Percentiles rank a stretch among this genome's conserved stretches.
Conservation (phyloP, 108 stramenopile genomes). For the Epipyxis sp. region DNA sequence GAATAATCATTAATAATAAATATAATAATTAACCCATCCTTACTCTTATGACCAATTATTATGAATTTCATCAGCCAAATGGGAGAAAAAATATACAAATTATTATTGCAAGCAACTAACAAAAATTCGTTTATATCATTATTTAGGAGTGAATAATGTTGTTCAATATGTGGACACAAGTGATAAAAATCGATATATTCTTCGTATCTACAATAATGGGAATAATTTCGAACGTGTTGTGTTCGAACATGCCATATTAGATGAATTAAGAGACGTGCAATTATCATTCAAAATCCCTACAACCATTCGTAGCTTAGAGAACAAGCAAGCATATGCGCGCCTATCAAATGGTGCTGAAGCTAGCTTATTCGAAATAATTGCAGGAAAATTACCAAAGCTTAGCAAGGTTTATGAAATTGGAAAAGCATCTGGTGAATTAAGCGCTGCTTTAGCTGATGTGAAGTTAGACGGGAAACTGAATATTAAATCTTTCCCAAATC, state of each 20-base stretch:
- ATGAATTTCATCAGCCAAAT: no score
- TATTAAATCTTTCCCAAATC: not conserved
- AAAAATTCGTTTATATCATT: no score
- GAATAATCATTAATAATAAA: no score
- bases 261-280: constrained; percentile 1
- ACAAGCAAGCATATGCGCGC: not conserved
- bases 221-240: not conserved
- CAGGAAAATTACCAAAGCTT: constrained; percentile 35
- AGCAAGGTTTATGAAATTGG: constrained; percentile 29
- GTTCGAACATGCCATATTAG: constrained; percentile 33
- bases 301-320: constrained; percentile 9
- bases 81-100: no score
- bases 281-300: constrained; percentile 25
- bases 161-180: not conserved
- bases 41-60: no score
- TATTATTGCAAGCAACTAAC: no score
- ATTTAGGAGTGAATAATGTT: constrained; percentile 37
- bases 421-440: constrained; percentile 25
- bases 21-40: no score
- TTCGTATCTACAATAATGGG: constrained; percentile 35
- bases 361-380: constrained; percentile 24
- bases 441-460: constrained; percentile 8
- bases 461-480: no score
- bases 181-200: not conserved
- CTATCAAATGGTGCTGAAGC: constrained; percentile 31